Base-by-base conservation (phyloP, 164 flowering plant species). In the Warburgia ugandensis region DNA sequence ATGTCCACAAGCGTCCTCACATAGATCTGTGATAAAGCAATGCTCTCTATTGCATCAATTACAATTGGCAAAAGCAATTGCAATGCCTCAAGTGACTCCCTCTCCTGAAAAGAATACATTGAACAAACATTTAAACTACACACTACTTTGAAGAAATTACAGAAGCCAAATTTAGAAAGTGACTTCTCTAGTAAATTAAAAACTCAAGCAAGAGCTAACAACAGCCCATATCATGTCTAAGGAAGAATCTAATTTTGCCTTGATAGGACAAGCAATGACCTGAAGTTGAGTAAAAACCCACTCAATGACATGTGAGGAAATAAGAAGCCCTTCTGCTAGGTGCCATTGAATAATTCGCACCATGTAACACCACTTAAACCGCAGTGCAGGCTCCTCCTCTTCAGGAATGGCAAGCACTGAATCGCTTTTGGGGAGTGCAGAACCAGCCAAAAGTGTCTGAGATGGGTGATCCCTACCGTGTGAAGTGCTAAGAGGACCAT, bases 261-360 rank as follows among this genome's bases (percentile, higher is more conserved):
- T 30, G 33, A 50, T 11, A 19, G 33, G 54, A 52, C n/a, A 9
- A 43, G 36, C 10, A 48, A 47, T 38, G 35, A 67, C 99, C 96
- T 86, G 90, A 8, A 90, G 59, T 59, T 83, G 97, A 52, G 33
- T 73, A 39, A 94, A 78, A 67, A 85, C 90, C 99, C 99, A 94
- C 39, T 89, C 97, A 63, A 89, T 76, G 57, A 94, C 68, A 31
- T 64, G 80, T 50, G 95, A 81, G 67, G 96, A 89, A 67, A 77
- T 58, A 54, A 89, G 61, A 52, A 94, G 68, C 48, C 95, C 83
- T 71, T 90, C 97, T 28, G 91, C 73, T 64, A 69, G 76, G 70
- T 94, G 96, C 90, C 96, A 89, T 13, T 84, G 96, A 62, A 94
- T 45, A 37, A 94, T 71, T 31, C 91, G 82, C 56, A 84, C 97